phyloP scores from a whole-genome alignment of 2,329 filamentous ascomycete genomes.

The Cladosporium sphaerospermum region DNA sequence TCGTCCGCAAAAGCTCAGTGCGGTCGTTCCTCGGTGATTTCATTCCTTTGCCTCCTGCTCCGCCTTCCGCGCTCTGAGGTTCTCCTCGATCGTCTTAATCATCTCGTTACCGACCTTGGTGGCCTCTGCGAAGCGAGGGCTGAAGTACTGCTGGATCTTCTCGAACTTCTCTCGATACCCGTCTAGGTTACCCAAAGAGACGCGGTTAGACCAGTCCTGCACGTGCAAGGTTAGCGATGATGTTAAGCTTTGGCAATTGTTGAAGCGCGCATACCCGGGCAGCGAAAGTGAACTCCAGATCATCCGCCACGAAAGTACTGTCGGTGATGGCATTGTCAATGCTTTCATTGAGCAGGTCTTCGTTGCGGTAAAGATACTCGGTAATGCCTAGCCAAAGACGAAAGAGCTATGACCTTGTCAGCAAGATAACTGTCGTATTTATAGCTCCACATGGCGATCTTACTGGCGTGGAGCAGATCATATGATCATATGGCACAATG shows the following conservation, averaged over 20 bases:
- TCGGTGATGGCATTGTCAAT: slow-evolving; percentile 83
- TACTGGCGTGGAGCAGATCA: slow-evolving; percentile 94
- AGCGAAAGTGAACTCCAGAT: slow-evolving; percentile 96
- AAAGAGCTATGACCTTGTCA: slow-evolving; percentile 57
- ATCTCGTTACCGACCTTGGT: slow-evolving; percentile 87
- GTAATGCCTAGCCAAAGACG: slow-evolving; percentile 95
- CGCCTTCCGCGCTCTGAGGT: slow-evolving; percentile 42
- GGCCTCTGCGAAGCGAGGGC: slow-evolving; percentile 81
- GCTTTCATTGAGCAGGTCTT: slow-evolving; percentile 72
- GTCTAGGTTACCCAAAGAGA: slow-evolving; percentile 84
- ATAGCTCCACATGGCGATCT: slow-evolving; percentile 24
- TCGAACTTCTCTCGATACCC: slow-evolving; percentile 89
- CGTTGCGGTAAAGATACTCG: slow-evolving; percentile 87
- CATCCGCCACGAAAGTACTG: slow-evolving; percentile 86
- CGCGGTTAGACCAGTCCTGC: slow-evolving; percentile 85
- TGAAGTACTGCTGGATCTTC: slow-evolving; percentile 84
- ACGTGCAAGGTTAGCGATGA: slow-evolving; percentile 19
- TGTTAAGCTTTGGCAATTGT: background rate
- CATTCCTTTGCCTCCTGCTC: slow-evolving; percentile 4
- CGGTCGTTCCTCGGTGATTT: background rate
- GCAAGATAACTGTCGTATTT: background rate
- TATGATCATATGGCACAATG: slow-evolving; percentile 97
- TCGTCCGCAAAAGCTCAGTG: no score
- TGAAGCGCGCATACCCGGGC: slow-evolving; percentile 52
- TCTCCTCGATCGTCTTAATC: slow-evolving; percentile 91